Percentiles rank a stretch among this genome's conserved stretches.
These are phyloP conservation scores for Akebia trifoliata DNA, from an alignment of 164 flowering plant species.

Conservation along the genomic window DNA sequence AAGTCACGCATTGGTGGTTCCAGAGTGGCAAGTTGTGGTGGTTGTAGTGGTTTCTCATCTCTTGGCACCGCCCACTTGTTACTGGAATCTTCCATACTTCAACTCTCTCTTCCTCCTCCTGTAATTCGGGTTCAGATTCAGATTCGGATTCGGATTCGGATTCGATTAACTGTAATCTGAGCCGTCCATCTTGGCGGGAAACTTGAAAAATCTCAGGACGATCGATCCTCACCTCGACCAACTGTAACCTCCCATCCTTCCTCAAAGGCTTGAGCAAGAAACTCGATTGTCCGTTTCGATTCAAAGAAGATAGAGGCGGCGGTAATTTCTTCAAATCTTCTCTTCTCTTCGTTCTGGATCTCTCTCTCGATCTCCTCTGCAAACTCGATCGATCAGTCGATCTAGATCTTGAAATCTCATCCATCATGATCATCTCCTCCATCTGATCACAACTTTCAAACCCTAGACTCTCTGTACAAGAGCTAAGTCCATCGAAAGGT, in stretches of 20 bases:
- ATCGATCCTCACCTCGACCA: slow-evolving; percentile 35
- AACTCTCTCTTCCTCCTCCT: too few species aligned
- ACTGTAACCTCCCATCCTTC: slow-evolving; percentile 45
- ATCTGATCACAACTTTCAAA: slow-evolving; percentile 53
- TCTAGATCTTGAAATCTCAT: not conserved
- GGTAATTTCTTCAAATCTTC: slow-evolving; percentile 46
- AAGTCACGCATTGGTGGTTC: too few species aligned
- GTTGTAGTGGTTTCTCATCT: too few species aligned
- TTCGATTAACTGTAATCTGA: slow-evolving; percentile 40
- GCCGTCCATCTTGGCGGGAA: slow-evolving; percentile 43
- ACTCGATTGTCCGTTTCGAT: slow-evolving; percentile 32
- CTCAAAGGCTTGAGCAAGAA: slow-evolving; percentile 46
- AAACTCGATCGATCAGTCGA: too few species aligned
- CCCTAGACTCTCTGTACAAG: slow-evolving; percentile 66
- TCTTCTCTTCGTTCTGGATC: slow-evolving; percentile 8
- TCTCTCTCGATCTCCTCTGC: slow-evolving; percentile 13
- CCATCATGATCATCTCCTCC: slow-evolving; percentile 3
- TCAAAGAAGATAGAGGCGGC: slow-evolving; percentile 50
- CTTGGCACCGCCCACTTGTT: too few species aligned
- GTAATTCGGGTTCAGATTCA: slow-evolving; percentile 11
- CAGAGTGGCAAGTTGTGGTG: too few species aligned
- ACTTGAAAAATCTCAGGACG: slow-evolving; percentile 45
- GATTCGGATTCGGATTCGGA: slow-evolving; percentile 16
- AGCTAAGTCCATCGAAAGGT: slow-evolving; percentile 28
- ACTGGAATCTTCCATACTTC: too few species aligned